Base-by-base conservation (phyloP, 352 stramenopile species). In the Phytophthora quininea region DNA sequence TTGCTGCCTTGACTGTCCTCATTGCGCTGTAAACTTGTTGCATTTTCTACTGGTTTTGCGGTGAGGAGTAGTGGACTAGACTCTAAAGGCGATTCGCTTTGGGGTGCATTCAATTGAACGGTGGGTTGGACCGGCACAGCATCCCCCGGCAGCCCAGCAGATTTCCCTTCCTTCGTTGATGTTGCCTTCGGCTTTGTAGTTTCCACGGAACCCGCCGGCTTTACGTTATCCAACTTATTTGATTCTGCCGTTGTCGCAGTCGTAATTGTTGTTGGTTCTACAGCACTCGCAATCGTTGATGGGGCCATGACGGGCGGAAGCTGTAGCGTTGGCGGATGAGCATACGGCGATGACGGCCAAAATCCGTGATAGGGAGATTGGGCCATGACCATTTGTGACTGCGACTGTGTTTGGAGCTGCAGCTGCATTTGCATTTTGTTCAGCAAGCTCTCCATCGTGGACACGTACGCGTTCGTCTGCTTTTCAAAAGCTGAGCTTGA, bases 401-500 rank as follows among this genome's bases (percentile, higher is more conserved):
- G 68, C 15, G 69, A 64, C 27, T 77, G 73, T 4, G 64, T 9
- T 52, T 80, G 73, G 14, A 73, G 47, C 42, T 91, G 81, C n/a
- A 89, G 68, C 54, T 91, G 83, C 11, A 86, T 54, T 61, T 89
- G 76, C 77, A 92, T 82, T 56, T 88, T 84, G 33, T 90, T 79
- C 45, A 92, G 65, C 43, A 86, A 58, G 49, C 63, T 52, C 27
- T 92, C 81, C 58, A 92, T 88, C 9, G 74, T 74, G 7, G 73
- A 68, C 43, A 83, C 51, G 33, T 77, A 81, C 37, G 67, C 54
- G 45, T 38, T 74, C n/a, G 63, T 64, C 48, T 84, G 66, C 27
- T 75, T 80, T 33, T 82, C 71, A 7, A 80, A 48, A 19, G 65
- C 61, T 9, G 64, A 45, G n/a, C 32, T 67, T 19, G 54, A 33